Evolutionary conservation across 805 yeast species (phyloP).

Genomic region (Cyberlindnera mrakii): DNA sequence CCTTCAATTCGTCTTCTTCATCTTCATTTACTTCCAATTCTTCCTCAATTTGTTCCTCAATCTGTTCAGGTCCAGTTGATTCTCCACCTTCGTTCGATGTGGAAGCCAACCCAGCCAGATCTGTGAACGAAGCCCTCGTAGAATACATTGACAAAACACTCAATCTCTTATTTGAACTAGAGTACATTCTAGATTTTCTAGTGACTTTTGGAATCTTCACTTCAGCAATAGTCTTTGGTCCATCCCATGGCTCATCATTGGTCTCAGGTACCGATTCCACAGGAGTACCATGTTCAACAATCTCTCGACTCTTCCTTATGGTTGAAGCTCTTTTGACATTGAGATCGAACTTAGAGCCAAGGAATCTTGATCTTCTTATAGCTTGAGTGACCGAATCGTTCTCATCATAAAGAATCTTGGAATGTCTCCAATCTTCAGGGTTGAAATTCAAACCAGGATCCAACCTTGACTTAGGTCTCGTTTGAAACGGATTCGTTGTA

Average conservation of each 20-base stretch:
- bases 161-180: slow-evolving; percentile 58
- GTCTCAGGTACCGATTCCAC: slow-evolving; percentile 5
- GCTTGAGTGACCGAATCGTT: slow-evolving; percentile 32
- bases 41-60: not conserved
- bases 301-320: slow-evolving; percentile 8
- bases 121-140: slow-evolving; percentile 56
- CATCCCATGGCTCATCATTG: slow-evolving; percentile 14
- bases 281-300: slow-evolving; percentile 2
- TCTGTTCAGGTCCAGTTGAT: slow-evolving; percentile 7
- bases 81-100: slow-evolving; percentile 27
- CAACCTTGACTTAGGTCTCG: slow-evolving; percentile 37
- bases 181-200: slow-evolving; percentile 57
- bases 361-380: slow-evolving; percentile 37
- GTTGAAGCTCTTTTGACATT: slow-evolving; percentile 23
- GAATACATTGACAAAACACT: slow-evolving; percentile 71
- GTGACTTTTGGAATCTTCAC: slow-evolving; percentile 67
- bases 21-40: not conserved
- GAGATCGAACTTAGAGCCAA: slow-evolving; percentile 35
- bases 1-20: slow-evolving; percentile 2
- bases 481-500: slow-evolving; percentile 28
- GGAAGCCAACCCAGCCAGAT: slow-evolving; percentile 33
- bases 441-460: slow-evolving; percentile 35
- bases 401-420: slow-evolving; percentile 17
- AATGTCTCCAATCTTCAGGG: slow-evolving; percentile 15
- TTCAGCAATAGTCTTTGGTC: slow-evolving; percentile 51